These are phyloP conservation scores for Candida palmyrensis DNA, from an alignment of 805 yeast genomes.

Conservation along the genomic window DNA sequence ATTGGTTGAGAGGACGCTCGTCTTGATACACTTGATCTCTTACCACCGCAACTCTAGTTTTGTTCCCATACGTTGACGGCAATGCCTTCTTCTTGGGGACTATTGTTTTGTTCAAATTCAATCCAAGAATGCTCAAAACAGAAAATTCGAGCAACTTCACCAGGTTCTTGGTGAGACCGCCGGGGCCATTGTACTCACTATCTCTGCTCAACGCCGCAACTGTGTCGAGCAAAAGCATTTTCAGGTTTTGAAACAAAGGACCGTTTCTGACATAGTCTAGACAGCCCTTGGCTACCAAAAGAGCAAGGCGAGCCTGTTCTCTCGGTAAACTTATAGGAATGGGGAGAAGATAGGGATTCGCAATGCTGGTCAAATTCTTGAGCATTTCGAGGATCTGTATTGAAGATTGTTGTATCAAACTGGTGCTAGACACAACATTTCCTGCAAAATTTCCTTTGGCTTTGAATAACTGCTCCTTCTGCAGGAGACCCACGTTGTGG, in stretches of 20 bases:
- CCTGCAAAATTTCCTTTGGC: constrained; percentile 29
- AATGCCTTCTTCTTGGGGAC: constrained; percentile 10
- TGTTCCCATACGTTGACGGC: neutral
- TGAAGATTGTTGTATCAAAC: constrained; percentile 65
- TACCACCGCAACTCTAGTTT: neutral
- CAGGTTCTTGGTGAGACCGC: constrained; percentile 55
- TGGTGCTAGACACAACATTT: constrained; percentile 45
- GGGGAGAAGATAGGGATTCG: constrained; percentile 45
- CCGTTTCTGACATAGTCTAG: constrained; percentile 83
- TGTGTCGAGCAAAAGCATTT: constrained; percentile 46
- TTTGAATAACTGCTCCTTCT: constrained; percentile 29
- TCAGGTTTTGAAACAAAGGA: constrained; percentile 67
- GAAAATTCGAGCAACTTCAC: constrained; percentile 54
- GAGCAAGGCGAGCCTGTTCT: constrained; percentile 57
- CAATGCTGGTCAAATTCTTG: constrained; percentile 30
- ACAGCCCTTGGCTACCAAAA: constrained; percentile 68
- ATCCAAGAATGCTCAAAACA: constrained; percentile 55
- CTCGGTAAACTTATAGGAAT: constrained; percentile 60
- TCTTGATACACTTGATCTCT: neutral
- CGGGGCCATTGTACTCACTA: constrained; percentile 51
- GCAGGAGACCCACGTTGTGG: constrained; percentile 33
- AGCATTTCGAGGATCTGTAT: constrained; percentile 54
- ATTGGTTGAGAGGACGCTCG: neutral
- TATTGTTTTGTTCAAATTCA: constrained; percentile 28
- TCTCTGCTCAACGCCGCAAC: constrained; percentile 48